phyloP scores from a whole-genome alignment of 306 rosid genomes.

The Dryas drummondii region DNA sequence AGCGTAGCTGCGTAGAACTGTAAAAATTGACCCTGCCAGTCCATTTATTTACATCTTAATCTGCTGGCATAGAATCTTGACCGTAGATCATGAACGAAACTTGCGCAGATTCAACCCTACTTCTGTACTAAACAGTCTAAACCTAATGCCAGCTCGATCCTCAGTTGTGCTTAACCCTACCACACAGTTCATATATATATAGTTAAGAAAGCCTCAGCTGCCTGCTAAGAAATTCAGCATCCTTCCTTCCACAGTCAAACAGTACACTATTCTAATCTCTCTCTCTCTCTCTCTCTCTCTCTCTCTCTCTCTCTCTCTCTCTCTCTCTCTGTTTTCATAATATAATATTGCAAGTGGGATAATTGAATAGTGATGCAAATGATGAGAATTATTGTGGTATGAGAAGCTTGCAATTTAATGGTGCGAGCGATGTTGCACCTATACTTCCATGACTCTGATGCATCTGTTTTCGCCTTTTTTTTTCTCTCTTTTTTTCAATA shows the following conservation, averaged over 20 bases:
- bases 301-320: neutral
- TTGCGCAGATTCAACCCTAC: neutral
- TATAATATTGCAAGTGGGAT: constrained; percentile 14
- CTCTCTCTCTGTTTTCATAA: neutral
- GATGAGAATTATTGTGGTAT: constrained; percentile 27
- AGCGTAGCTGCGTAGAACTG: no score
- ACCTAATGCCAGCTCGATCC: no score
- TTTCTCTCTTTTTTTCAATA: neutral
- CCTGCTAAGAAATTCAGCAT: neutral
- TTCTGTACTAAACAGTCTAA: no score
- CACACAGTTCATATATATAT: neutral
- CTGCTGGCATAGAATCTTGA: neutral
- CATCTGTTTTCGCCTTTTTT: constrained; percentile 1
- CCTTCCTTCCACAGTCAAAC: neutral
- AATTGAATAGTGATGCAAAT: constrained; percentile 9
- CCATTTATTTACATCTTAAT: no score
- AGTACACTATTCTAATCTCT: neutral
- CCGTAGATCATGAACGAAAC: constrained; percentile 9
- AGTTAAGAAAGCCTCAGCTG: neutral
- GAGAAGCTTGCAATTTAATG: constrained; percentile 50
- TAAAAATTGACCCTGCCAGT: no score
- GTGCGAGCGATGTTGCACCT: constrained; percentile 49
- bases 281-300: neutral
- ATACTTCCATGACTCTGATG: constrained; percentile 83
- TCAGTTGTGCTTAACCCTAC: neutral